Conservation (phyloP, 1,284 basidiomycete species). For the Phaffia rhodozyma region DNA sequence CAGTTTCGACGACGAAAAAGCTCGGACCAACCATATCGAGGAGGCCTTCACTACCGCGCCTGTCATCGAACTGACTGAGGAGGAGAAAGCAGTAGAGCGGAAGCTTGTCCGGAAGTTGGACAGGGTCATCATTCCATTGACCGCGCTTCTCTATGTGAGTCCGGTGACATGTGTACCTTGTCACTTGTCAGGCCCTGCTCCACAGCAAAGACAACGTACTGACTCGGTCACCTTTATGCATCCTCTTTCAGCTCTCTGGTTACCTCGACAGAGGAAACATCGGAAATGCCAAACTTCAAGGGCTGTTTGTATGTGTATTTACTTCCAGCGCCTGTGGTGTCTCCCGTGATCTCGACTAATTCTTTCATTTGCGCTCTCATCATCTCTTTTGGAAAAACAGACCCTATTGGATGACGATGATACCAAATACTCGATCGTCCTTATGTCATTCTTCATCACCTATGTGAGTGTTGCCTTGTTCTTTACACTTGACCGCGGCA, state of each 20-base stretch:
- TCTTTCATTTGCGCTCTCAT: not conserved
- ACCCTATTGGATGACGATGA: slow-evolving; percentile 29
- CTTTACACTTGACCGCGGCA: not conserved
- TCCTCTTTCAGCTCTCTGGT: slow-evolving; percentile 29
- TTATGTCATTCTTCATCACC: slow-evolving; percentile 33
- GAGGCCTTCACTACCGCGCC: too few relatives aligned
- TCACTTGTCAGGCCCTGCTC: too few relatives aligned
- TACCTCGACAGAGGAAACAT: slow-evolving; percentile 36
- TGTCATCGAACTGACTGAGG: slow-evolving; percentile 20
- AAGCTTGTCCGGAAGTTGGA: slow-evolving; percentile 33
- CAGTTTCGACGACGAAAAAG: too few relatives aligned
- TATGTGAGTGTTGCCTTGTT: not conserved
- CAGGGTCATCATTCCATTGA: slow-evolving; percentile 35
- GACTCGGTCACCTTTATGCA: too few relatives aligned
- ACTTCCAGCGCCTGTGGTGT: not conserved
- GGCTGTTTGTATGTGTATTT: not conserved
- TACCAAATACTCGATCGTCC: slow-evolving; percentile 34
- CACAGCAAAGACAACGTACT: too few relatives aligned
- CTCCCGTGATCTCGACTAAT: too few relatives aligned
- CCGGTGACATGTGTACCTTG: too few relatives aligned
- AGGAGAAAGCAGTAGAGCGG: slow-evolving; percentile 26
- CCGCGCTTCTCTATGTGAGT: slow-evolving; percentile 30
- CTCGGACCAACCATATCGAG: too few relatives aligned
- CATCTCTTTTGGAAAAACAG: slow-evolving; percentile 20
- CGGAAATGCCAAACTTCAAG: slow-evolving; percentile 31